phyloP scores from a whole-genome alignment of 23 red algal genomes.

The Cyanidioschyzon merolae region DNA sequence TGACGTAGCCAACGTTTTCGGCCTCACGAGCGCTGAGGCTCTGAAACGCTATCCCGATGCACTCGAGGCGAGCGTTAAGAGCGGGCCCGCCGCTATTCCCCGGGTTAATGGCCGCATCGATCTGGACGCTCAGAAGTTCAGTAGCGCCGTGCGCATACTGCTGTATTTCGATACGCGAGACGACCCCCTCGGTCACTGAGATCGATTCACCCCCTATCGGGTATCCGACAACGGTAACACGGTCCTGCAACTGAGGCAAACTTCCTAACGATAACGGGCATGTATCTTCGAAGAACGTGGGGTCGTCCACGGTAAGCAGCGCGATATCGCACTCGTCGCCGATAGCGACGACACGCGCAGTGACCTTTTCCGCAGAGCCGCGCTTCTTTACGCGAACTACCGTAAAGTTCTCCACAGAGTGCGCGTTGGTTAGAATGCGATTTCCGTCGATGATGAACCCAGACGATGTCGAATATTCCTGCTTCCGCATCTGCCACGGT shows the following conservation, averaged over 20 bases:
- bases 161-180: constrained; percentile 66
- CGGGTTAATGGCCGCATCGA: constrained; percentile 83
- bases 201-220: constrained; percentile 75
- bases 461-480: constrained; percentile 58
- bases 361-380: constrained; percentile 53
- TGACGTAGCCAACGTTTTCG: constrained; percentile 74
- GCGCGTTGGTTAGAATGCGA: constrained; percentile 81
- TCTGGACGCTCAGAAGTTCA: constrained; percentile 77
- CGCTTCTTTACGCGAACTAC: constrained; percentile 70
- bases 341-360: constrained; percentile 51
- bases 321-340: constrained; percentile 96
- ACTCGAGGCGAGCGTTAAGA: constrained; percentile 59
- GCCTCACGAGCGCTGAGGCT: constrained; percentile 53
- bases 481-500: constrained; percentile 66
- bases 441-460: constrained; percentile 70
- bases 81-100: constrained; percentile 88
- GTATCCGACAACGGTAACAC: constrained; percentile 58
- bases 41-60: constrained; percentile 90
- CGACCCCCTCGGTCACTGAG: constrained; percentile 72
- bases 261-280: constrained; percentile 37
- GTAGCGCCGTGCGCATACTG: constrained; percentile 64
- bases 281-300: constrained; percentile 57
- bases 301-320: constrained; percentile 59
- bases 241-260: constrained; percentile 61
- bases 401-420: constrained; percentile 79